phyloP scores from a whole-genome alignment of 805 yeast species.

The Starmerella vaccinii region DNA sequence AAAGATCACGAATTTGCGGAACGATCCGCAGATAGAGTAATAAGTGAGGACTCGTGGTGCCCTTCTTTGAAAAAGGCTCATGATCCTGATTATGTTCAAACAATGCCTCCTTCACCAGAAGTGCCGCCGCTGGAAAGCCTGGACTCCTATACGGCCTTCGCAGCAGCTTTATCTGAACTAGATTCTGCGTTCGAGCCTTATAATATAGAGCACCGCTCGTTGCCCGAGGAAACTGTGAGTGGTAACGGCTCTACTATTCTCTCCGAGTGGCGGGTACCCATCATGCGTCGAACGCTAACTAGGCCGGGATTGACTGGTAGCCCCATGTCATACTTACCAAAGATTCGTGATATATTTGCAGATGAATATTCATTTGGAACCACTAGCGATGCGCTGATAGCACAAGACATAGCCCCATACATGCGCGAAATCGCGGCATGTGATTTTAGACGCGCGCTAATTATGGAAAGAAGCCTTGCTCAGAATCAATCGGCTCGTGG shows the following conservation, averaged over 20 bases:
- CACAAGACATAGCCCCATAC: constrained; percentile 23
- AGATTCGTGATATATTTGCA: constrained; percentile 10
- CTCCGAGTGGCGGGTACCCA: constrained; percentile 10
- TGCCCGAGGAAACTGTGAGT: constrained; percentile 16
- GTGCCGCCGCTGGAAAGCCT: neutral
- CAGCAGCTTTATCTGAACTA: neutral
- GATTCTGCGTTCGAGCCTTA: neutral
- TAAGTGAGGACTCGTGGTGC: constrained; percentile 24
- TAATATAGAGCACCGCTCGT: neutral
- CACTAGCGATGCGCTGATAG: neutral
- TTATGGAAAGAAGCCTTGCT: constrained; percentile 3
- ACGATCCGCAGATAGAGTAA: constrained; percentile 13
- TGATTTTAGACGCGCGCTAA: constrained; percentile 19
- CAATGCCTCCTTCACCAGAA: neutral
- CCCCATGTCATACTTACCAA: constrained; percentile 5
- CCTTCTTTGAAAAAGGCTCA: neutral
- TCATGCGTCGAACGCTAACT: neutral
- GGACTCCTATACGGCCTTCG: constrained; percentile 8
- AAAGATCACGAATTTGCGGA: constrained; percentile 20
- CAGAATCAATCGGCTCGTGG: constrained; percentile 6
- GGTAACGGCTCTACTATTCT: neutral
- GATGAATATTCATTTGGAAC: constrained; percentile 10
- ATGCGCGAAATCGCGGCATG: constrained; percentile 27
- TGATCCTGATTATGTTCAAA: neutral
- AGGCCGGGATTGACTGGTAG: neutral